Evolutionary conservation across 2,329 filamentous ascomycete species (phyloP).

Genomic region (Leptographium wingfieldii): DNA sequence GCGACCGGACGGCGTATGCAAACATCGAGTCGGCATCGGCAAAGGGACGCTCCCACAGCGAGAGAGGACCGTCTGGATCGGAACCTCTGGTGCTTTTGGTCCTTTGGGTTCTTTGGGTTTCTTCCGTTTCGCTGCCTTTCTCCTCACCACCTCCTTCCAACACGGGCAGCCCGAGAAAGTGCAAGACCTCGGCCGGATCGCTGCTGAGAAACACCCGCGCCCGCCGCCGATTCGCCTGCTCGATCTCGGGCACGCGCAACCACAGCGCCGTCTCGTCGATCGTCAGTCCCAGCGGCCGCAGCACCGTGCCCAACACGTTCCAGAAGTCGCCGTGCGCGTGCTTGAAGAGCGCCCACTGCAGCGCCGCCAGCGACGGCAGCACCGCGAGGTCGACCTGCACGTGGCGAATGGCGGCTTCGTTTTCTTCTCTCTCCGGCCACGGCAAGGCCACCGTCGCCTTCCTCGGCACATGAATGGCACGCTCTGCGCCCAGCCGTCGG

Average conservation of each 20-base stretch:
- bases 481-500: conserved; percentile 30
- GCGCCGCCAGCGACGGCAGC: conserved; percentile 27
- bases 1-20: conserved; percentile 44
- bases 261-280: conserved; percentile 50
- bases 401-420: conserved; percentile 18
- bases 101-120: conserved; percentile 8
- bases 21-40: conserved; percentile 41
- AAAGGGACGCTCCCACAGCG: conserved; percentile 43
- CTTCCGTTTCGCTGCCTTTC: conserved; percentile 8
- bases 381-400: conserved; percentile 60
- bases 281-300: conserved; percentile 54
- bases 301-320: conserved; percentile 52
- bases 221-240: conserved; percentile 40
- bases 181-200: conserved; percentile 41
- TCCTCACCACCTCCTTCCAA: conserved; percentile 14
- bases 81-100: conserved; percentile 1
- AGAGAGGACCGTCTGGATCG: not conserved
- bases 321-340: conserved; percentile 61
- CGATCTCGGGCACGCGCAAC: conserved; percentile 56
- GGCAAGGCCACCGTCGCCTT: conserved; percentile 40
- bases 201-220: conserved; percentile 47
- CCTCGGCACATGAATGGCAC: conserved; percentile 17
- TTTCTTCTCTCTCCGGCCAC: conserved; percentile 27
- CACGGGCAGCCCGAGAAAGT: conserved; percentile 46
- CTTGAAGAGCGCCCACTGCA: conserved; percentile 55